Base-by-base conservation (phyloP, 2,329 filamentous ascomycete genomes). In the Beauveria varroae region DNA sequence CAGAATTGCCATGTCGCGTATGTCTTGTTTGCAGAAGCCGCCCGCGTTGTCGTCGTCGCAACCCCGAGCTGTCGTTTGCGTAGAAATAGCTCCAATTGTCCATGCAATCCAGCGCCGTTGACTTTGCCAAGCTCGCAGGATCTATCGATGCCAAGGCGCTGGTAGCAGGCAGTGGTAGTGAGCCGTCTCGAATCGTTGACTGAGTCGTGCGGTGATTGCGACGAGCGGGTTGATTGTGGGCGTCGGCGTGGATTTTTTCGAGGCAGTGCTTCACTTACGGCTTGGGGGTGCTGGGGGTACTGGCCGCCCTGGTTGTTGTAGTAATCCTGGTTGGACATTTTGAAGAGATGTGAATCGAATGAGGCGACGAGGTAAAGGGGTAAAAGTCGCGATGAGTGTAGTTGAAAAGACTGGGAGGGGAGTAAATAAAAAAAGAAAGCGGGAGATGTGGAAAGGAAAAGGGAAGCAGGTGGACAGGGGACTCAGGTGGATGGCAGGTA, bases 311-410 rank as follows among this genome's bases (percentile, higher is more conserved):
- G 70, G 56, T 70, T 68, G 63, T 72, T 67, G 68, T 77, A 77
- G 70, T 77, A 77, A 40, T 77, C 75, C 63, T 76, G 70, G 67
- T 69, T 74, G 55, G 75, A 73, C 75, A 77, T 77, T 62, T 44
- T 67, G 64, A 34, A 56, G 37, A 43, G 34, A 43, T 28, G 14
- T 30, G 26, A 37, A 9, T 34, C 12, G 41, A 44, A 3, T 44
- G 22, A 47, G 18, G 26, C 22, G 20, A 37, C 14, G 46, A 43
- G 41, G 57, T 37, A 60, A 8, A 26, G 47, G 20, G 7, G 28
- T 0, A 20, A 51, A 37, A 18, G 34, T 26, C 43, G 43, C 9
- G 22, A 37, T 40, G 14, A 37, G 34, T 37, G 34, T 34, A 34
- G 30, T 37, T 37, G 34, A 37, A 5, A 37, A 6, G 34, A 37